Percentiles rank a stretch among this genome's conserved stretches.
Conservation (phyloP, 1,139 yeast species). For the Blastobotrys persicus region DNA sequence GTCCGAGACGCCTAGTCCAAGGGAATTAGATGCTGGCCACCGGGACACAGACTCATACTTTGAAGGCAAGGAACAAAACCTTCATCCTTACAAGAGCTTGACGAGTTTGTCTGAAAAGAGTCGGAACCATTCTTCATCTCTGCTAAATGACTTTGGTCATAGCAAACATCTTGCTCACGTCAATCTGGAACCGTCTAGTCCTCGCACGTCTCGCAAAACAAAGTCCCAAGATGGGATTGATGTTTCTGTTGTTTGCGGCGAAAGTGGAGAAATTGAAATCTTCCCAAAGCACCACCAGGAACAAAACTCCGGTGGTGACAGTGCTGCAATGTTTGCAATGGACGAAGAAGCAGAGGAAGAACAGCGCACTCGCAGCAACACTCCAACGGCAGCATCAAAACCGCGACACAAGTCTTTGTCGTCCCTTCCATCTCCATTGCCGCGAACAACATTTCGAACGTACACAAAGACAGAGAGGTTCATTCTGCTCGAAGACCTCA, state of each 20-base stretch:
- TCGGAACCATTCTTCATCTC: not conserved
- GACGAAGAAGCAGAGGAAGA: slow-evolving; percentile 24
- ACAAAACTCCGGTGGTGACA: slow-evolving; percentile 13
- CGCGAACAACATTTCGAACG: slow-evolving; percentile 15
- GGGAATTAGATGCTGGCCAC: not conserved
- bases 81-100: slow-evolving; percentile 8
- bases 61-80: not conserved
- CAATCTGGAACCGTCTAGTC: not conserved
- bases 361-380: slow-evolving; percentile 1
- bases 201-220: not conserved
- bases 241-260: not conserved
- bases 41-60: not conserved
- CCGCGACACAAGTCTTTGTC: not conserved
- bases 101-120: slow-evolving; percentile 2
- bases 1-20: slow-evolving; percentile 6
- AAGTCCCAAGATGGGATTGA: slow-evolving; percentile 2
- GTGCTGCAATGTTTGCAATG: slow-evolving; percentile 27
- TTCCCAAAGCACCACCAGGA: slow-evolving; percentile 7
- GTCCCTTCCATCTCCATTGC: slow-evolving; percentile 1
- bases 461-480: slow-evolving; percentile 64
- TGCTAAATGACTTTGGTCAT: not conserved
- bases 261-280: slow-evolving; percentile 3
- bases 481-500: slow-evolving; percentile 86
- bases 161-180: slow-evolving; percentile 2
- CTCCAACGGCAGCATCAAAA: not conserved